These are phyloP conservation scores for Salix viminalis DNA, from an alignment of 345 rosid genomes.

Conservation along the genomic window DNA sequence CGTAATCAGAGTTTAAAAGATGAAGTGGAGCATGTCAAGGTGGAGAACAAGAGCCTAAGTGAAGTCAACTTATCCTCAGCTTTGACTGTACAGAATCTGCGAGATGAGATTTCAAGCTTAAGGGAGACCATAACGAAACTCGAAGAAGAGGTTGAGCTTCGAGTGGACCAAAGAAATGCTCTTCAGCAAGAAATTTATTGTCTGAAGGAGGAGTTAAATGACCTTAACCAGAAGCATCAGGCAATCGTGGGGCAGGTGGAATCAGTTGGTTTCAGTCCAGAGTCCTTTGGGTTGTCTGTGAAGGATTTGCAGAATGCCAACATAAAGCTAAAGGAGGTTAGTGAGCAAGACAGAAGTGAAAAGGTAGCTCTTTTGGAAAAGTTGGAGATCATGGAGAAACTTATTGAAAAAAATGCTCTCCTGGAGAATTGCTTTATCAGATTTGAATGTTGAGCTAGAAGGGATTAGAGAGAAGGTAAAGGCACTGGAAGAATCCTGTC, in stretches of 20 bases:
- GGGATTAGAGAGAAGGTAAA: constrained; percentile 61
- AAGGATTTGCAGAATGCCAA: constrained; percentile 66
- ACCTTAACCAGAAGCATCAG: constrained; percentile 59
- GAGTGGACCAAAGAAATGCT: constrained; percentile 87
- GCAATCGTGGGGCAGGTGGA: constrained; percentile 64
- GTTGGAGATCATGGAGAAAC: constrained; percentile 71
- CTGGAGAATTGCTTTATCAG: constrained; percentile 86
- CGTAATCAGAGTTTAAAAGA: constrained; percentile 48
- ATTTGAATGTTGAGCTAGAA: constrained; percentile 79
- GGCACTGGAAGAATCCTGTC: constrained; percentile 60
- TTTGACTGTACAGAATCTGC: constrained; percentile 57
- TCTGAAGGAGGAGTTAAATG: constrained; percentile 87
- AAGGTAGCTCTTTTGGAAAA: constrained; percentile 57
- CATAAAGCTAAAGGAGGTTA: constrained; percentile 44
- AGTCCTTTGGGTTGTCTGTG: constrained; percentile 55
- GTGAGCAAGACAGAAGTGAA: constrained; percentile 51
- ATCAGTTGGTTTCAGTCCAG: constrained; percentile 59
- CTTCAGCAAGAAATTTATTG: constrained; percentile 97
- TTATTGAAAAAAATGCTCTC: constrained; percentile 65
- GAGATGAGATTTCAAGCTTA: constrained; percentile 61
- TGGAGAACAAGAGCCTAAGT: constrained; percentile 51
- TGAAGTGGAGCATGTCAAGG: constrained; percentile 52
- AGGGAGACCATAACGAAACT: constrained; percentile 72
- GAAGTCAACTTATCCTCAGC: constrained; percentile 70
- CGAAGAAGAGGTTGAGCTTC: constrained; percentile 86